A percentile compares a stretch with the other conserved stretches of the same genome.
These are phyloP conservation scores for Monosporascus sp. DNA, from an alignment of 2,329 filamentous ascomycete species.

Conservation along the genomic window DNA sequence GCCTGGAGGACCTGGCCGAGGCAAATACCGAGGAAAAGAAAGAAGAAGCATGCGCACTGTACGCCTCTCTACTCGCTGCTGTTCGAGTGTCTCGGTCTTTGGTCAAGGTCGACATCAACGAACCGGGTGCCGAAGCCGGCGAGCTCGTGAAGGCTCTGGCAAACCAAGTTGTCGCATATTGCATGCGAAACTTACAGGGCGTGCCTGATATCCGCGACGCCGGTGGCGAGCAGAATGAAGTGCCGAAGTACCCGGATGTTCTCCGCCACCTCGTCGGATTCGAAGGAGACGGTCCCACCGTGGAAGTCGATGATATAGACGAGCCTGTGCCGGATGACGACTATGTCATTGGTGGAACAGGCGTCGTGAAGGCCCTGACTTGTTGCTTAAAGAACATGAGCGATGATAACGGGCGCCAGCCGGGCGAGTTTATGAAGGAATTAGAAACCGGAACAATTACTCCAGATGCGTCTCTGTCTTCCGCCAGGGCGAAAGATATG, in stretches of 20 bases:
- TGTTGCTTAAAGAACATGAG: constrained; percentile 83
- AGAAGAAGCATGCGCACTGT: constrained; percentile 91
- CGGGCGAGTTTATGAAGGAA: constrained; percentile 49
- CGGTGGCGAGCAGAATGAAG: constrained; percentile 27
- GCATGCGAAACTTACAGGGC: constrained; percentile 82
- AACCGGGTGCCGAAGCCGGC: constrained; percentile 74
- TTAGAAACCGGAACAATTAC: constrained; percentile 46
- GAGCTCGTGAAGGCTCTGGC: constrained; percentile 89
- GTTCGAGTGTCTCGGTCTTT: constrained; percentile 78
- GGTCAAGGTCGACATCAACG: constrained; percentile 87
- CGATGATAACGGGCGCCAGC: constrained; percentile 54
- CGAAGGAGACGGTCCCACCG: constrained; percentile 41
- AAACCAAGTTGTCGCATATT: constrained; percentile 93
- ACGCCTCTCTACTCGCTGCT: constrained; percentile 85
- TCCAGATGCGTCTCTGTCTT: constrained; percentile 34
- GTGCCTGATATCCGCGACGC: constrained; percentile 47
- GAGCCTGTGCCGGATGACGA: constrained; percentile 79
- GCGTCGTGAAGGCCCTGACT: constrained; percentile 87
- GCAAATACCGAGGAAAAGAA: constrained; percentile 74
- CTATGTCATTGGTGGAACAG: constrained; percentile 93
- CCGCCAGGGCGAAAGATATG: constrained; percentile 79
- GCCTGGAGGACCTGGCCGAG: constrained; percentile 64
- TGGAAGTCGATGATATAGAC: constrained; percentile 53
- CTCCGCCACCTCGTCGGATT: constrained; percentile 82
- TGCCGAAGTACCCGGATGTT: constrained; percentile 66